Evolutionary conservation across 2,329 filamentous ascomycete species (phyloP).

Genomic region (Trichoderma breve): DNA sequence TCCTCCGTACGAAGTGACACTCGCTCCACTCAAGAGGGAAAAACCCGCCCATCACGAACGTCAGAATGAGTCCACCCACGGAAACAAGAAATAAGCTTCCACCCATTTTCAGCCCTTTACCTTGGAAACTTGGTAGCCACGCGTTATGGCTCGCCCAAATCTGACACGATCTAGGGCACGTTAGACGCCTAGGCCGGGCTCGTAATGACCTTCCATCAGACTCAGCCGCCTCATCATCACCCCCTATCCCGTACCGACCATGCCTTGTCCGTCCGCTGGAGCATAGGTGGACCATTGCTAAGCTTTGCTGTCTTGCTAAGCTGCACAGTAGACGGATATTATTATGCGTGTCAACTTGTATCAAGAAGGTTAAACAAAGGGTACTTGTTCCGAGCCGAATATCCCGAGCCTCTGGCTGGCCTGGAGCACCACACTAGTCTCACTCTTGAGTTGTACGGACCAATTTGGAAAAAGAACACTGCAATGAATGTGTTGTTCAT

Average conservation of each 20-base stretch:
- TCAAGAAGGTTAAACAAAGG: not conserved
- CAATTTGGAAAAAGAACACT: not conserved
- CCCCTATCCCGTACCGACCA: not conserved
- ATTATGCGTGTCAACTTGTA: not conserved
- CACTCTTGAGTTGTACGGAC: not conserved
- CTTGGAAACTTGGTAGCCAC: not conserved
- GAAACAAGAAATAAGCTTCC: not conserved
- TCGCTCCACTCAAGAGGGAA: not conserved
- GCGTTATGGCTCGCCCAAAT: not conserved
- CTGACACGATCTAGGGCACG: not conserved
- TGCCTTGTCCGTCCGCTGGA: not conserved
- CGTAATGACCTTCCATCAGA: not conserved
- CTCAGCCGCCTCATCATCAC: not conserved
- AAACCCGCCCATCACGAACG: conserved; percentile 16
- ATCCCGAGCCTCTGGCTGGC: not conserved
- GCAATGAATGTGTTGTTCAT: not conserved
- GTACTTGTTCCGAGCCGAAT: not conserved
- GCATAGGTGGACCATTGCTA: not conserved
- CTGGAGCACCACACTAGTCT: not conserved
- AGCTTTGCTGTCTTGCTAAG: not conserved
- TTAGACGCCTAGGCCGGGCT: not conserved
- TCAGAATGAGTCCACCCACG: not conserved
- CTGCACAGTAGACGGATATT: not conserved
- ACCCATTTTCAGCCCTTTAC: not conserved
- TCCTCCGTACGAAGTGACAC: not conserved